Percentiles rank a stretch among this genome's conserved stretches.
Conservation (phyloP, 2,329 filamentous ascomycete genomes). For the Cercospora sojina region DNA sequence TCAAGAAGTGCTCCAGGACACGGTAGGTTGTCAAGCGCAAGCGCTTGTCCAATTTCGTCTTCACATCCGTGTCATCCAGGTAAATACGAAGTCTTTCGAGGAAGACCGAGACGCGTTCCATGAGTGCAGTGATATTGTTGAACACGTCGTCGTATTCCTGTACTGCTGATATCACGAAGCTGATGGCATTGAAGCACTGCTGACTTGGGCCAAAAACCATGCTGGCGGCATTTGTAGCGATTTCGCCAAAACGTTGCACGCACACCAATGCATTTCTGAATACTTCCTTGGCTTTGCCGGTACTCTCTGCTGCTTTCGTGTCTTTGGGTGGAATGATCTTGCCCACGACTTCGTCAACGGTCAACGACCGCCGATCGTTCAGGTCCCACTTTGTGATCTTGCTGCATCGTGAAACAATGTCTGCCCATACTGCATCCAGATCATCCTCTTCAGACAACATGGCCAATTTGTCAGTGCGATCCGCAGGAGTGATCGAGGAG, state of each 20-base stretch:
- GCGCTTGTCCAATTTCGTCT: constrained; percentile 8
- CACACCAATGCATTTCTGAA: constrained; percentile 4
- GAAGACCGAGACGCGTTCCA: constrained; percentile 9
- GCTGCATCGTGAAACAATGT: constrained; percentile 2
- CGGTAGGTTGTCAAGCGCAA: constrained; percentile 7
- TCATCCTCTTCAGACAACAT: constrained; percentile 6
- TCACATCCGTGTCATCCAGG: background rate
- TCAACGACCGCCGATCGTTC: background rate
- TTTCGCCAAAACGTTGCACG: constrained; percentile 9
- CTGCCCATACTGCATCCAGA: constrained; percentile 9
- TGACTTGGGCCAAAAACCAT: constrained; percentile 7
- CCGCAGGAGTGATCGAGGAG: background rate
- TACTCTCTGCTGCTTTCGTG: background rate
- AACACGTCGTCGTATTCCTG: constrained; percentile 18
- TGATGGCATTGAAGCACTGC: constrained; percentile 20
- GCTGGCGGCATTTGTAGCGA: constrained; percentile 7
- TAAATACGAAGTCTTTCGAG: constrained; percentile 11
- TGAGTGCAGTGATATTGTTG: constrained; percentile 10
- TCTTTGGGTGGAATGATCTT: constrained; percentile 4
- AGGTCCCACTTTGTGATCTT: constrained; percentile 8
- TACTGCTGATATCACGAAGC: constrained; percentile 18
- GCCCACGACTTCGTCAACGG: constrained; percentile 7
- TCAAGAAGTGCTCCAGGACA: constrained; percentile 15
- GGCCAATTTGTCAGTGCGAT: background rate
- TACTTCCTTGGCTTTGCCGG: constrained; percentile 12